A percentile compares a stretch with the other conserved stretches of the same genome.
These are phyloP conservation scores for Paracoccidioides brasiliensis DNA, from an alignment of 2,329 filamentous ascomycete species.

Conservation along the genomic window DNA sequence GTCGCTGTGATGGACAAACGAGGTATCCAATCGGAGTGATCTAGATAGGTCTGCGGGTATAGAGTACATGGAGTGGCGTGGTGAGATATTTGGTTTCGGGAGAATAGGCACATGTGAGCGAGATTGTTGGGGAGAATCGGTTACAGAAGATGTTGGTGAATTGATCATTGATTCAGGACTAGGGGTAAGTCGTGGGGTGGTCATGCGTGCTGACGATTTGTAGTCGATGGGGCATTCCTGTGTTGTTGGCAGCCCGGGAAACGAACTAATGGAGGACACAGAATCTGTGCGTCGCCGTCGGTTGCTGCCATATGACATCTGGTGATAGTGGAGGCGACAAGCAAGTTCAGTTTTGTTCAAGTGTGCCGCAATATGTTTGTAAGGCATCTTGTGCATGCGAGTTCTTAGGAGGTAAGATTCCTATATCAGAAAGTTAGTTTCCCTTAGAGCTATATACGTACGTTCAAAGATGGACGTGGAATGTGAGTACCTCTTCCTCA, in stretches of 20 bases:
- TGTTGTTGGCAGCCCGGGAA: constrained; percentile 25
- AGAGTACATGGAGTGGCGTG: constrained; percentile 30
- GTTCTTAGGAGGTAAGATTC: constrained; percentile 75
- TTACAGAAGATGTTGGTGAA: constrained; percentile 1
- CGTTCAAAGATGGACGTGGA: not conserved
- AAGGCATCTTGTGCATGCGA: constrained; percentile 76
- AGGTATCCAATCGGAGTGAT: constrained; percentile 47
- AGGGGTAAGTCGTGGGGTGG: constrained; percentile 31
- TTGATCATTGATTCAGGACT: constrained; percentile 13
- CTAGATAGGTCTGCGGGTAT: constrained; percentile 7
- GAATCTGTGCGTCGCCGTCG: constrained; percentile 65
- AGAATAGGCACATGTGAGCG: constrained; percentile 21
- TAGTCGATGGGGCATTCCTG: constrained; percentile 14
- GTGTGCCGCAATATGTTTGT: constrained; percentile 77
- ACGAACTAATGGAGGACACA: constrained; percentile 43
- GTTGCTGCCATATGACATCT: constrained; percentile 69
- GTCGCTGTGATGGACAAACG: constrained; percentile 12
- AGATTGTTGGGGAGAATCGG: constrained; percentile 6
- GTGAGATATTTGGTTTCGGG: constrained; percentile 24
- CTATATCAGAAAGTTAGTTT: constrained; percentile 37
- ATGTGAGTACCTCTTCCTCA: constrained; percentile 59
- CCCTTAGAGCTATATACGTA: not conserved
- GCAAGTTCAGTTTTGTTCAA: constrained; percentile 80
- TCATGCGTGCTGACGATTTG: constrained; percentile 32
- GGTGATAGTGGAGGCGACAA: constrained; percentile 77